phyloP scores from a whole-genome alignment of 352 stramenopile species.

The Globisporangium alternatum region DNA sequence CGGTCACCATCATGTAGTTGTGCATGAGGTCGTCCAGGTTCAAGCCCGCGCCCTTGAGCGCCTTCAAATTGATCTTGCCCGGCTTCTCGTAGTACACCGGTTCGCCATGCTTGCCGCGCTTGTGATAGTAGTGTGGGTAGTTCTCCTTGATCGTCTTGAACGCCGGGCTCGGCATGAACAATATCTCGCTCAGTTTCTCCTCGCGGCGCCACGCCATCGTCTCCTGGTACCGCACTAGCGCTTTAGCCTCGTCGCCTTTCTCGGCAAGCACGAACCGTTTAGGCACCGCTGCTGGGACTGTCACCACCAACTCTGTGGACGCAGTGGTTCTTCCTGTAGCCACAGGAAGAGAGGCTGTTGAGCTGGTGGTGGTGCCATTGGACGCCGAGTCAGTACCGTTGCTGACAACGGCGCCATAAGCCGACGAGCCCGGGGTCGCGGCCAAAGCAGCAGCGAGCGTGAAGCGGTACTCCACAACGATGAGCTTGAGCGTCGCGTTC shows the following conservation, averaged over 20 bases:
- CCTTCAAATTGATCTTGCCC: constrained; percentile 86
- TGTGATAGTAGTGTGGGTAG: constrained; percentile 91
- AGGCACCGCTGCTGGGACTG: constrained; percentile 27
- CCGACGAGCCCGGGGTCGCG: background rate
- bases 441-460: background rate
- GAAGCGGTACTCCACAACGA: constrained; percentile 77
- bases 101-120: constrained; percentile 72
- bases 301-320: constrained; percentile 21
- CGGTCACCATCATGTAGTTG: constrained; percentile 85
- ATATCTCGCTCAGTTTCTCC: constrained; percentile 78
- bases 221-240: constrained; percentile 59
- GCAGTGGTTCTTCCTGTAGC: background rate
- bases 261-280: constrained; percentile 71
- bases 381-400: constrained; percentile 3
- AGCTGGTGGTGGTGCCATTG: background rate
- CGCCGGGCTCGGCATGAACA: constrained; percentile 56
- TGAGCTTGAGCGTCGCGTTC: constrained; percentile 63
- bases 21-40: constrained; percentile 80
- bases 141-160: constrained; percentile 90
- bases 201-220: constrained; percentile 79
- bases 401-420: constrained; percentile 1
- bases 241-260: constrained; percentile 72
- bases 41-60: constrained; percentile 70
- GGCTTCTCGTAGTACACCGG: constrained; percentile 88
- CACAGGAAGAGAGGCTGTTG: background rate